Percentiles rank a stretch among this genome's conserved stretches.
phyloP scores from a whole-genome alignment of 345 rosid genomes.

The Balakata baccata region DNA sequence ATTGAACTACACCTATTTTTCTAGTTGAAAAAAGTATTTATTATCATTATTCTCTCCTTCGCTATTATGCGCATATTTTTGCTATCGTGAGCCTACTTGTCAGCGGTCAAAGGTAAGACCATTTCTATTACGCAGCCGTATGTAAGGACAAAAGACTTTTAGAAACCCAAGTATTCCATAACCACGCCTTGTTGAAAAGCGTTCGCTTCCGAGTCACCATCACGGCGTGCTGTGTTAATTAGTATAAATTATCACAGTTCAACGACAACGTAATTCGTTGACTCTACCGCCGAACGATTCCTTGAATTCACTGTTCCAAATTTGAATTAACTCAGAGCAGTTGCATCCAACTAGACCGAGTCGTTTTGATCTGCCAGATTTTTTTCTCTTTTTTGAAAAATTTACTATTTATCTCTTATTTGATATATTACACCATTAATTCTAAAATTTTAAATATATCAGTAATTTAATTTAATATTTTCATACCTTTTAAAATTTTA shows the following conservation, averaged over 20 bases:
- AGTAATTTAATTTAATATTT: too few relatives aligned
- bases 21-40: too few relatives aligned
- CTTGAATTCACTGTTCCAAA: background rate
- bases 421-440: too few relatives aligned
- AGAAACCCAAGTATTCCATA: background rate
- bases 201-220: constrained; percentile 16
- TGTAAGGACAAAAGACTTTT: constrained; percentile 11
- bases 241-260: background rate
- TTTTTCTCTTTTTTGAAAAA: too few relatives aligned
- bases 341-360: background rate
- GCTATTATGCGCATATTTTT: background rate
- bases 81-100: constrained; percentile 9
- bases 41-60: too few relatives aligned
- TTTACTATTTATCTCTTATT: too few relatives aligned
- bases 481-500: too few relatives aligned
- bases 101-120: constrained; percentile 11
- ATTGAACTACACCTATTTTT: too few relatives aligned
- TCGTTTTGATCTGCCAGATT: background rate
- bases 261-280: constrained; percentile 23
- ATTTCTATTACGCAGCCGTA: background rate
- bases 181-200: too few relatives aligned
- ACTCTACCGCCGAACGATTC: background rate
- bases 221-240: constrained; percentile 35
- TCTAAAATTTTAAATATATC: too few relatives aligned
- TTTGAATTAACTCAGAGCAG: constrained; percentile 9